These are phyloP conservation scores for Cicer yamashitae DNA, from an alignment of 306 rosid genomes.

Conservation along the genomic window DNA sequence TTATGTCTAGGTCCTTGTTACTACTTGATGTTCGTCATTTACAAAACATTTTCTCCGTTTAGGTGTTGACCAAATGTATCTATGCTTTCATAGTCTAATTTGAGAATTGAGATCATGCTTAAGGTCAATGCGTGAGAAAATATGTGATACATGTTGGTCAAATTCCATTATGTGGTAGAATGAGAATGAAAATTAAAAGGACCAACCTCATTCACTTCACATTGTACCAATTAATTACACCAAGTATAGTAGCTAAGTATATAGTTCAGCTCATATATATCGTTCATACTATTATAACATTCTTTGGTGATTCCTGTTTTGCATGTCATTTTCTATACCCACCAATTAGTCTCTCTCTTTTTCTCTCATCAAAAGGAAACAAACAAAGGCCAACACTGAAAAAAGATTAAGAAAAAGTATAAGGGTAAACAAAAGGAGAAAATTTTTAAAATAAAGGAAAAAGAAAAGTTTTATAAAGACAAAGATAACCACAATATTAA, in stretches of 20 bases:
- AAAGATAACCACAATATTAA: constrained; percentile 46
- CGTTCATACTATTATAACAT: constrained; percentile 66
- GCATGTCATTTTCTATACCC: constrained; percentile 74
- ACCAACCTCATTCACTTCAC: constrained; percentile 42
- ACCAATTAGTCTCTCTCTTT: constrained; percentile 62
- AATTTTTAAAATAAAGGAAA: neutral
- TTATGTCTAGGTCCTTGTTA: constrained; percentile 43
- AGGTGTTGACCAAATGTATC: constrained; percentile 76
- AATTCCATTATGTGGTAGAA: constrained; percentile 48
- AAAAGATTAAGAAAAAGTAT: constrained; percentile 44
- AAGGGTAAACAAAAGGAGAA: constrained; percentile 11
- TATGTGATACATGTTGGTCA: constrained; percentile 50
- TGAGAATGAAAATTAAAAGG: constrained; percentile 22
- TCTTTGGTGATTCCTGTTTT: constrained; percentile 56
- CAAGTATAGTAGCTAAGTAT: neutral
- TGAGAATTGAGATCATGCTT: constrained; percentile 46
- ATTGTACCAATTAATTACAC: constrained; percentile 35
- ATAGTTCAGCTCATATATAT: constrained; percentile 25
- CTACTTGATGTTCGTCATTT: constrained; percentile 37
- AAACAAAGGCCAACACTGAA: constrained; percentile 52
- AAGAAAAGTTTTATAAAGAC: constrained; percentile 44
- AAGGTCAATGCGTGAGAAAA: constrained; percentile 64
- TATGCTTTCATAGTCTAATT: constrained; percentile 49
- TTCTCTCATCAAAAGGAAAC: constrained; percentile 62
- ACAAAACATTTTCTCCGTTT: constrained; percentile 57